phyloP scores from a whole-genome alignment of 2,329 filamentous ascomycete species.

The Paracoccidioides lutzii region DNA sequence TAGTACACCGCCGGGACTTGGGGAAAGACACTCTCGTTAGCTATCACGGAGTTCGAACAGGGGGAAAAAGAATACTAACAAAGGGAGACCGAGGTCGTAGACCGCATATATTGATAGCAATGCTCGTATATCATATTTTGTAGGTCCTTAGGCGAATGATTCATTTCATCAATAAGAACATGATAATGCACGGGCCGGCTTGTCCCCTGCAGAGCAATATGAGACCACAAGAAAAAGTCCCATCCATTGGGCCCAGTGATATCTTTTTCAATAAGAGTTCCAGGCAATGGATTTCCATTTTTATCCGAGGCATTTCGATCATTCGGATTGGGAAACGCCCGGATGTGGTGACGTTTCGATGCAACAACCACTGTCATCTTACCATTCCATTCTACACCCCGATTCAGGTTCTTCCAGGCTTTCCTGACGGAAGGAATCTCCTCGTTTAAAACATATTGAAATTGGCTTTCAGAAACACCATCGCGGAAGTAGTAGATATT shows the following conservation, averaged over 20 bases:
- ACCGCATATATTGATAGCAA: slow-evolving; percentile 83
- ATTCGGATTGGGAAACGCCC: slow-evolving; percentile 64
- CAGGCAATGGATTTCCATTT: slow-evolving; percentile 72
- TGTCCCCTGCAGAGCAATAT: slow-evolving; percentile 82
- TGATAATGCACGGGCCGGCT: slow-evolving; percentile 87
- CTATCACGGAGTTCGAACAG: background rate
- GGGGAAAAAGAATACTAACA: slow-evolving; percentile 26
- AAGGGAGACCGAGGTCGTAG: slow-evolving; percentile 81
- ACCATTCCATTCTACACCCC: slow-evolving; percentile 31
- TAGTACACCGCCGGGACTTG: slow-evolving; percentile 78
- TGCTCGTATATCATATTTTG: slow-evolving; percentile 90
- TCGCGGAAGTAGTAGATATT: slow-evolving; percentile 88
- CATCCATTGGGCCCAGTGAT: slow-evolving; percentile 85
- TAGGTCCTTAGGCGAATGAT: slow-evolving; percentile 53
- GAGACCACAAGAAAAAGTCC: slow-evolving; percentile 66
- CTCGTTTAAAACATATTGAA: slow-evolving; percentile 61
- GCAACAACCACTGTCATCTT: slow-evolving; percentile 79
- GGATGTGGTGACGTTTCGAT: slow-evolving; percentile 87
- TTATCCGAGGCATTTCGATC: slow-evolving; percentile 46
- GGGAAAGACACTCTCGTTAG: background rate
- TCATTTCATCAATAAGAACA: slow-evolving; percentile 70
- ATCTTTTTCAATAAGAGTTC: slow-evolving; percentile 75
- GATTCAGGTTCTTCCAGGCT: slow-evolving; percentile 34
- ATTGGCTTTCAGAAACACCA: slow-evolving; percentile 80
- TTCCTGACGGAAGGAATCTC: slow-evolving; percentile 62